These are phyloP conservation scores for Colletotrichum lindemuthianum DNA, from an alignment of 2,329 filamentous ascomycete genomes.

Conservation along the genomic window DNA sequence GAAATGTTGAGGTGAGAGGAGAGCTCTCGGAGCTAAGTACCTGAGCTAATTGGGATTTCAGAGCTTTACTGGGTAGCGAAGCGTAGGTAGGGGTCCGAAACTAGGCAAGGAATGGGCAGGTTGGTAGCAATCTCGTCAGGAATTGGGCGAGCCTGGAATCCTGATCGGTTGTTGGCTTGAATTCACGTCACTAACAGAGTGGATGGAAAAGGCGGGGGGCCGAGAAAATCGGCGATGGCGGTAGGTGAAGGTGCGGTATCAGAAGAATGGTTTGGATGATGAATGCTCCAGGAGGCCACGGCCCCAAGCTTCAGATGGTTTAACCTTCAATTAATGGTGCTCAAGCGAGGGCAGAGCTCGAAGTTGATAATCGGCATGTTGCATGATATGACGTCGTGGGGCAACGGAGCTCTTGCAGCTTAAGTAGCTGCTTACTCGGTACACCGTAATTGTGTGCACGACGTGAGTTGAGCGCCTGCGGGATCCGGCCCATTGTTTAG, in stretches of 20 bases:
- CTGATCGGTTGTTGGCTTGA: constrained; percentile 20
- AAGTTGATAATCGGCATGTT: constrained; percentile 12
- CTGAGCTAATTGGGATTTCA: constrained; percentile 23
- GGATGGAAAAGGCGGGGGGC: constrained; percentile 9
- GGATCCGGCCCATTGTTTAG: too few relatives aligned
- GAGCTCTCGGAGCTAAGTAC: constrained; percentile 24
- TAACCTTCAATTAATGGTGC: constrained; percentile 13
- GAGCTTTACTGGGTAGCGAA: constrained; percentile 31
- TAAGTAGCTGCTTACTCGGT: neutral
- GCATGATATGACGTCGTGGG: constrained; percentile 35
- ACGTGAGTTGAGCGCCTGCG: too few relatives aligned
- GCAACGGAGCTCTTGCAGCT: constrained; percentile 17
- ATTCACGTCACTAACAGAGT: constrained; percentile 1
- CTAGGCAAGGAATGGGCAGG: constrained; percentile 35
- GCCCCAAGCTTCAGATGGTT: constrained; percentile 24
- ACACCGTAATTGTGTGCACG: too few relatives aligned
- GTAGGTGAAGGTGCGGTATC: neutral
- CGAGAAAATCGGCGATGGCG: neutral
- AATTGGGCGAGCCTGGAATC: constrained; percentile 23
- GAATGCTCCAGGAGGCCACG: constrained; percentile 19
- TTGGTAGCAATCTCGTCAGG: constrained; percentile 33
- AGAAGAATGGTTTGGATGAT: neutral
- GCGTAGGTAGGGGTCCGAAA: constrained; percentile 30
- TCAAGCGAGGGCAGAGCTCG: constrained; percentile 23
- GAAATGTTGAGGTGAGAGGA: constrained; percentile 33